phyloP scores from a whole-genome alignment of 768 basidiomycete species.

The Porphyrellus cyaneotinctus region DNA sequence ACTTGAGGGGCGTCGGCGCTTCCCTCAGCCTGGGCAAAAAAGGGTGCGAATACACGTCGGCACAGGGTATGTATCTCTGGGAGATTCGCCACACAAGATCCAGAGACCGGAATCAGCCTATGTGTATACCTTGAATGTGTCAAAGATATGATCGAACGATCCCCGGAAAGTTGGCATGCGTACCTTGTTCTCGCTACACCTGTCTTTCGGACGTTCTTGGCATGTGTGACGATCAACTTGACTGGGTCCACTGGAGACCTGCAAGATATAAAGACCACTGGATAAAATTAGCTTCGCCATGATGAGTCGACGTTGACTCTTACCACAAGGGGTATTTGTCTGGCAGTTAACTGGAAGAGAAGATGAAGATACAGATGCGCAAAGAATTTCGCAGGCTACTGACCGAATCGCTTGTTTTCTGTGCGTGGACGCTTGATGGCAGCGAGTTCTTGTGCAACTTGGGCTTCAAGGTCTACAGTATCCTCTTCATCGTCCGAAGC shows the following conservation, averaged over 20 bases:
- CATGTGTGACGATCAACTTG: conserved; percentile 57
- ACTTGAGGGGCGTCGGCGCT: conserved; percentile 28
- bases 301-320: not conserved
- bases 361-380: not conserved
- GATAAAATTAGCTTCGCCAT: not conserved
- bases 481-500: conserved; percentile 36
- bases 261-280: conserved; percentile 80
- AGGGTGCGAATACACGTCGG: conserved; percentile 46
- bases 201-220: conserved; percentile 57
- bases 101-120: conserved; percentile 68
- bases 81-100: conserved; percentile 61
- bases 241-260: conserved; percentile 76
- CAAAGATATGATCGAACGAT: not conserved
- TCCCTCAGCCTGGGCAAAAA: conserved; percentile 45
- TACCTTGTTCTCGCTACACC: conserved; percentile 67
- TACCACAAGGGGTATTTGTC: conserved; percentile 79
- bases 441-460: conserved; percentile 68
- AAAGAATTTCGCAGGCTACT: conserved; percentile 11
- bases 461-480: conserved; percentile 58
- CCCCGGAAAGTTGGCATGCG: not conserved
- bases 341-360: conserved; percentile 59
- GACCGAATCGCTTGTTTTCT: conserved; percentile 60
- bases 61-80: conserved; percentile 67
- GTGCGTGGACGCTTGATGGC: conserved; percentile 62
- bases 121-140: conserved; percentile 53